phyloP scores from a whole-genome alignment of 371 early-diverging fungal genomes.

The Apophysomyces sp. region DNA sequence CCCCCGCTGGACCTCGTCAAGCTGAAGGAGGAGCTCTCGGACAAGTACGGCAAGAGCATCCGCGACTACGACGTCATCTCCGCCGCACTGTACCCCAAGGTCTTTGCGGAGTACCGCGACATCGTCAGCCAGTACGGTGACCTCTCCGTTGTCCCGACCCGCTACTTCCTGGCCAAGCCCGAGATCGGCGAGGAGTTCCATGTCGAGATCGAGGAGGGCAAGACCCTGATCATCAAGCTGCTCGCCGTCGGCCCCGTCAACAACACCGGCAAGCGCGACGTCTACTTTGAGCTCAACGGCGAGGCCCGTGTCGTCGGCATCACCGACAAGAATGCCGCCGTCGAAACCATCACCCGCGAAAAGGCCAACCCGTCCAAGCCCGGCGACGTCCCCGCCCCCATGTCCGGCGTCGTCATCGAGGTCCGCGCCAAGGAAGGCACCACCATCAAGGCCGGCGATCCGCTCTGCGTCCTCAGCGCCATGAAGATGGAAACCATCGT shows the following conservation, averaged over 20 bases:
- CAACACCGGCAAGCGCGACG: slow-evolving; percentile 81
- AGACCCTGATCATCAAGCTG: slow-evolving; percentile 86
- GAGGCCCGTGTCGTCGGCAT: slow-evolving; percentile 87
- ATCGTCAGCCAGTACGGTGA: slow-evolving; percentile 79
- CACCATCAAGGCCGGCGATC: slow-evolving; percentile 85
- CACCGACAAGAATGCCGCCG: slow-evolving; percentile 59
- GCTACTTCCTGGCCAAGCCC: slow-evolving; percentile 85
- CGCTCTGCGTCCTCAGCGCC: slow-evolving; percentile 86
- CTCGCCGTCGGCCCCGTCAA: slow-evolving; percentile 87
- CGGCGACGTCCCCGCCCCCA: slow-evolving; percentile 93
- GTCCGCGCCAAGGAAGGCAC: slow-evolving; percentile 81
- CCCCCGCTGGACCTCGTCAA: slow-evolving; percentile 74
- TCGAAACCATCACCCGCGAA: slow-evolving; percentile 65
- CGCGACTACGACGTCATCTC: slow-evolving; percentile 85
- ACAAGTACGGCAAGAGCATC: slow-evolving; percentile 74
- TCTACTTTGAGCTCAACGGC: slow-evolving; percentile 95
- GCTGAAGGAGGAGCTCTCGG: slow-evolving; percentile 70
- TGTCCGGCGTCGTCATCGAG: slow-evolving; percentile 93
- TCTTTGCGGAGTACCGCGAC: slow-evolving; percentile 87
- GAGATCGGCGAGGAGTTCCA: slow-evolving; percentile 86
- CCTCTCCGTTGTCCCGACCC: slow-evolving; percentile 85
- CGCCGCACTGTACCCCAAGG: slow-evolving; percentile 92
- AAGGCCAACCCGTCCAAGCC: slow-evolving; percentile 78
- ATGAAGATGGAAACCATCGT: slow-evolving; percentile 99
- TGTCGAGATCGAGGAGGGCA: slow-evolving; percentile 85